Evolutionary conservation across 1,284 basidiomycete genomes (phyloP), one percentile per base, ranked within the genome.

Genomic region (Cutaneotrichosporon arboriforme): DNA sequence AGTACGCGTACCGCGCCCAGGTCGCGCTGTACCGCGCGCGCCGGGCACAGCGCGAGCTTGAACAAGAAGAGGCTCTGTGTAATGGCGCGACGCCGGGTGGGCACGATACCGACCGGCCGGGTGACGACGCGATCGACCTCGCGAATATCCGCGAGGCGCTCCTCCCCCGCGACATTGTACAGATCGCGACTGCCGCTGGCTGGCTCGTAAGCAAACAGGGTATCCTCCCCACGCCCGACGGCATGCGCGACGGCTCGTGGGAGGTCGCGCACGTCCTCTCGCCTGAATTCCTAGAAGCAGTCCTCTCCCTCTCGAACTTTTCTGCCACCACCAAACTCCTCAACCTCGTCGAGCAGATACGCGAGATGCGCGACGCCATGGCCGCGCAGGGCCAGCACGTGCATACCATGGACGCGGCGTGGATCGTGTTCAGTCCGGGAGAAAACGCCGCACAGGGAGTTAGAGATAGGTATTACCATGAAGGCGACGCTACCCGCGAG

Each of bases 171-270:
- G 51, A 26, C 9, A 41, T 52, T 9, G 14, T 35, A 12, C 20
- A 20, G 14, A 20, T 39, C 18, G 52, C 46, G 1, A 12, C 31
- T 14, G 20, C 13, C 14, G 35, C 42, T 1, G 46, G 37, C 1
- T 44, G 46, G 52, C 15, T 8, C n/a, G 46, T 42, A 7, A 17
- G 33, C 12, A 20, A 9, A 8, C 35, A 35, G 26, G 21, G 17
- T 9, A 17, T 39, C 4, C 15, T 44, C 36, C 17, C 7, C 8
- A 17, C 42, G n/a, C 23, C 36, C 1, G 31, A 41, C 13, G 46
- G 35, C 9, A 35, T 54, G 41, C 18, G 34, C 17, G 52, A 54
- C 36, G 52, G 46, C 26, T 20, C 44, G 36, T 44, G 41, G 41
- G 51, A 47, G 40, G 38, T 40, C 3, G 22, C 8, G 26, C 7